Evolutionary conservation across 768 basidiomycete species (phyloP).

Genomic region (Termitomyces sp.): DNA sequence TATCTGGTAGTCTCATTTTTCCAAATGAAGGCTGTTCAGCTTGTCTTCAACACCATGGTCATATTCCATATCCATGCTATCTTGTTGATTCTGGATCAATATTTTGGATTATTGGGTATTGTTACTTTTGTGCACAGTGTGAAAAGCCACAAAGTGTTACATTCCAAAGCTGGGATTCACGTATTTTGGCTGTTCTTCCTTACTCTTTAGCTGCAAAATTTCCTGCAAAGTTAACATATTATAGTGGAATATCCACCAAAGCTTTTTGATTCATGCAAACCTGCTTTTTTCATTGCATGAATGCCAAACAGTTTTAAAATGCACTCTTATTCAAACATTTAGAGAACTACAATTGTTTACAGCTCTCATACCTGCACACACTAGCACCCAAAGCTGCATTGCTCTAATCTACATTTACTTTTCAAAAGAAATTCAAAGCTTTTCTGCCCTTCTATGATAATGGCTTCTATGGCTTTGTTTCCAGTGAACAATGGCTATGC

Average conservation of each 20-base stretch:
- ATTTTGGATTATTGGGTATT: constrained; percentile 13
- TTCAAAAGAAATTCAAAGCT: neutral
- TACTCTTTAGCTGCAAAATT: constrained; percentile 11
- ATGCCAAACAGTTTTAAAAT: constrained; percentile 20
- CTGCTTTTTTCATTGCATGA: constrained; percentile 18
- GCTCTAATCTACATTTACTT: neutral
- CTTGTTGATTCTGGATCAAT: constrained; percentile 9
- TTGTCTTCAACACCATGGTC: constrained; percentile 5
- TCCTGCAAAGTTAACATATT: constrained; percentile 14
- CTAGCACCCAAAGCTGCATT: neutral
- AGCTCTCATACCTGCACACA: constrained; percentile 6
- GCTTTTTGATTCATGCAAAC: constrained; percentile 13
- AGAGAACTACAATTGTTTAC: constrained; percentile 13
- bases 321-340: constrained; percentile 14
- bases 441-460: neutral
- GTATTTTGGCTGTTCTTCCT: constrained; percentile 3
- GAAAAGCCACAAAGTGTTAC: neutral
- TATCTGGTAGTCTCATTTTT: constrained; percentile 1
- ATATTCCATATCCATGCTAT: constrained; percentile 4
- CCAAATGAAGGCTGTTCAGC: constrained; percentile 5
- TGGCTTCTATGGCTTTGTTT: neutral
- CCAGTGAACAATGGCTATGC: neutral
- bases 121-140: constrained; percentile 7
- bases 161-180: constrained; percentile 6
- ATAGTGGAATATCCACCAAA: constrained; percentile 14